Evolutionary conservation across 1,284 basidiomycete species (phyloP).

Genomic region (Gymnopus androsaceus): DNA sequence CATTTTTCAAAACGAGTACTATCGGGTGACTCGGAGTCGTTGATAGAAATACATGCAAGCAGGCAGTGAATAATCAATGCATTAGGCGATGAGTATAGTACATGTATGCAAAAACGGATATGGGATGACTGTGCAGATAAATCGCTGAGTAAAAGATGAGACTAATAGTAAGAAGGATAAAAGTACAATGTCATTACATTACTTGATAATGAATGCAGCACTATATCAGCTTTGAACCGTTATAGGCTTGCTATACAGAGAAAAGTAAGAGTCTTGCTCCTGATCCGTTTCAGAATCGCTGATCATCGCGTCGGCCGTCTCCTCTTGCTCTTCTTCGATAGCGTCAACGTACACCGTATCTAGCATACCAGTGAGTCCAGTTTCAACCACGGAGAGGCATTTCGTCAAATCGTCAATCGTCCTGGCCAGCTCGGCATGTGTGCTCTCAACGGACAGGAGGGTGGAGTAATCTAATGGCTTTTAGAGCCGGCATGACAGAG

Average conservation of each 20-base stretch:
- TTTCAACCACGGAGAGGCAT: conserved; percentile 81
- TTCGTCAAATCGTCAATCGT: conserved; percentile 80
- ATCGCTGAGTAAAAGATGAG: too few species aligned
- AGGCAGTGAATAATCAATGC: too few species aligned
- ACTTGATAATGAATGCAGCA: too few species aligned
- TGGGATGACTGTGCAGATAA: too few species aligned
- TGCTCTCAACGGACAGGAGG: conserved; percentile 63
- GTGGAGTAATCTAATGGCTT: conserved; percentile 68
- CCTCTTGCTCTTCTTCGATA: conserved; percentile 63
- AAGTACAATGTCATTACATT: too few species aligned
- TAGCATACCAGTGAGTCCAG: conserved; percentile 67
- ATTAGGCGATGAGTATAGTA: too few species aligned
- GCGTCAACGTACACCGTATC: conserved; percentile 48
- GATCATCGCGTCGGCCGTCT: conserved; percentile 4
- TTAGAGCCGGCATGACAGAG: conserved; percentile 45
- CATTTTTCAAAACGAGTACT: too few species aligned
- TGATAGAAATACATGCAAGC: too few species aligned
- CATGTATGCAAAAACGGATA: too few species aligned
- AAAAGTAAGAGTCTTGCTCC: conserved; percentile 8
- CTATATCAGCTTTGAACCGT: neutral
- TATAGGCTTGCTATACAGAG: conserved; percentile 1
- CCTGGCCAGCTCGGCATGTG: conserved; percentile 71
- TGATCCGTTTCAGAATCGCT: neutral
- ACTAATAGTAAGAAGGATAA: too few species aligned
- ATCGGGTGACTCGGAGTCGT: too few species aligned